Evolutionary conservation across 1,284 basidiomycete genomes (phyloP), one percentile per base, ranked within the genome.

Genomic region (Gomphus bonarii): DNA sequence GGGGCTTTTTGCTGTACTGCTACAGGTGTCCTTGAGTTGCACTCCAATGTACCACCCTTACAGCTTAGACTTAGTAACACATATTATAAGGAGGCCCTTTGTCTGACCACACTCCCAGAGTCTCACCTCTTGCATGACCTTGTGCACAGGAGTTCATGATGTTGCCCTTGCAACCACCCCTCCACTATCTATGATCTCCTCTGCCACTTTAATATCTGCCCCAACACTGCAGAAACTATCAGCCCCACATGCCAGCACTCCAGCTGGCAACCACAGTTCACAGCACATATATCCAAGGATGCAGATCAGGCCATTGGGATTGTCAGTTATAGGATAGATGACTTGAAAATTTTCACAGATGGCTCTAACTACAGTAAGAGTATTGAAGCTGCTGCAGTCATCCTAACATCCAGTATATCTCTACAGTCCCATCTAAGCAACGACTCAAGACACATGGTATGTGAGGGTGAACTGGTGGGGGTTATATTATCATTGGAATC

Each of bases 1-100:
- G 74, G 73, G 0, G 72, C 62, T 62, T 0, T 71, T 72, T 28
- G 66, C 70, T 1, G 59, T 67, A 48, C 31, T 74, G 25, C 25
- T 28, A 28, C 5, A 2, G 25, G 5, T 28, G 25, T 28, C 25
- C 25, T 28, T 0, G 5, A 28, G 25, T 28, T 28, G 25, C 25
- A 28, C 25, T 28, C 25, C 5, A 5, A 28, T 5, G 5, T 28
- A 3, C 42, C 38, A 18, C 51, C 51, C 16, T 62, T 69, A 10
- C 36, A 64, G 6, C 55, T 68, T 0, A 50, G 65, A 0, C 48
- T 75, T 6, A 56, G 64, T 43, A 65, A 66, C 31, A 36, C 61
- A 0, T 63, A 66, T 12, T 60, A 67, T n/a, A 47, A 64, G 0
- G 66, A 68, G 1, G 65, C 69, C 0, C 38, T 71, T 1, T 55